Evolutionary conservation across 192 early-diverging fungal genomes (phyloP).

Genomic region (Jimgerdemannia lactiflua): DNA sequence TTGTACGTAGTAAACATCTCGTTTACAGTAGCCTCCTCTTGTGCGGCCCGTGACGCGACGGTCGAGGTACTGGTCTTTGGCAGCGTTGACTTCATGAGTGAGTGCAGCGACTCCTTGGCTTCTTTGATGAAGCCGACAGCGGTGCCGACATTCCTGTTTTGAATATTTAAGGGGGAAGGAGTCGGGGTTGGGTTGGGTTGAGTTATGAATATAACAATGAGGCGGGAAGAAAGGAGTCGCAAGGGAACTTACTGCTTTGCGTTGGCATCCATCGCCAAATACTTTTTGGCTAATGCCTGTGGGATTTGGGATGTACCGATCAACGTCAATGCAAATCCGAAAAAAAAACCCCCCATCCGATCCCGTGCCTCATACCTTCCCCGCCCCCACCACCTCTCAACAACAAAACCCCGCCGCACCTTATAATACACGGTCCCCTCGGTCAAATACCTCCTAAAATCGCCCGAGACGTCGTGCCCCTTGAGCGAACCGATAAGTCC

Average conservation of each 20-base stretch:
- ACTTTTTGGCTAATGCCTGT: conserved; percentile 49
- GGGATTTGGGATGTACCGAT: not conserved
- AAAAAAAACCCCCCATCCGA: not conserved
- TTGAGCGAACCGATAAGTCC: conserved; percentile 52
- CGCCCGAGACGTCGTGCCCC: conserved; percentile 46
- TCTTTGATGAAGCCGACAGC: conserved; percentile 53
- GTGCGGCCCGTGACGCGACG: conserved; percentile 37
- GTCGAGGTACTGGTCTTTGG: conserved; percentile 24
- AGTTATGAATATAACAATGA: not conserved
- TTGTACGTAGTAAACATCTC: conserved; percentile 37
- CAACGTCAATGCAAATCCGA: conserved; percentile 10
- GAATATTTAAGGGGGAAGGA: not conserved
- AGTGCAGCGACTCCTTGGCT: conserved; percentile 37
- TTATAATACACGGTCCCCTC: conserved; percentile 45
- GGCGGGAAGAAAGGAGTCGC: not conserved
- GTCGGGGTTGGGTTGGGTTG: no score
- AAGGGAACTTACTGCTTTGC: conserved; percentile 49
- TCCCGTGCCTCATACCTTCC: not conserved
- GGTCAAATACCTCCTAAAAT: conserved; percentile 50
- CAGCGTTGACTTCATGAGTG: conserved; percentile 42
- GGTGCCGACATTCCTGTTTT: conserved; percentile 45
- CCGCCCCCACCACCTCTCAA: not conserved
- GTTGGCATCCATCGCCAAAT: conserved; percentile 53
- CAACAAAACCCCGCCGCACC: conserved; percentile 12
- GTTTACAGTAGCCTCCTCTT: conserved; percentile 44